A percentile compares a stretch with the other conserved stretches of the same genome.
Conservation (phyloP, 1,284 basidiomycete species). For the Meira nashicola region DNA sequence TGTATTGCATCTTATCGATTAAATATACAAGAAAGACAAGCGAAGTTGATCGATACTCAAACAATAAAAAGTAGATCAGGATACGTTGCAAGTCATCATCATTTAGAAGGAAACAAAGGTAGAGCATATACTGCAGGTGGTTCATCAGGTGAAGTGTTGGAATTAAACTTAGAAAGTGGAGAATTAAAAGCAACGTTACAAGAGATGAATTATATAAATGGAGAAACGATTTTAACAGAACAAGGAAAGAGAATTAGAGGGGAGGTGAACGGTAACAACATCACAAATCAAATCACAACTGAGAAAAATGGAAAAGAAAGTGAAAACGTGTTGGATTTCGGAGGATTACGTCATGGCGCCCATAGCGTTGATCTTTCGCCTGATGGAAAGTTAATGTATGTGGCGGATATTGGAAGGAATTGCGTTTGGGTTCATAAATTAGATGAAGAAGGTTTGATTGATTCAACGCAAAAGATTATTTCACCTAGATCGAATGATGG, state of each 20-base stretch:
- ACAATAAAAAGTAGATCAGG: constrained; percentile 29
- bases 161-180: constrained; percentile 1
- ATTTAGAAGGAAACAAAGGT: constrained; percentile 12
- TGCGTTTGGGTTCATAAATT: constrained; percentile 54
- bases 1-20: constrained; percentile 32
- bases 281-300: not conserved
- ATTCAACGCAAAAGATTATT: constrained; percentile 49
- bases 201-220: constrained; percentile 40
- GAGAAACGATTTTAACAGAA: constrained; percentile 10
- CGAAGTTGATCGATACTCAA: constrained; percentile 29
- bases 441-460: constrained; percentile 30
- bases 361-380: constrained; percentile 21
- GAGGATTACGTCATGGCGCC: constrained; percentile 30
- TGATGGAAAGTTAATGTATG: constrained; percentile 16
- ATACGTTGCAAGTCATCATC: constrained; percentile 23
- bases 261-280: not conserved
- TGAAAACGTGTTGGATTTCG: constrained; percentile 33
- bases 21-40: not conserved
- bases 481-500: constrained; percentile 53
- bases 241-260: not conserved
- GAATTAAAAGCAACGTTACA: constrained; percentile 29
- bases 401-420: constrained; percentile 51
- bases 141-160: constrained; percentile 53
- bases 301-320: constrained; percentile 19
- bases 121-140: constrained; percentile 53